phyloP scores from a whole-genome alignment of 2,329 filamentous ascomycete genomes.

The Aspergillus felis region DNA sequence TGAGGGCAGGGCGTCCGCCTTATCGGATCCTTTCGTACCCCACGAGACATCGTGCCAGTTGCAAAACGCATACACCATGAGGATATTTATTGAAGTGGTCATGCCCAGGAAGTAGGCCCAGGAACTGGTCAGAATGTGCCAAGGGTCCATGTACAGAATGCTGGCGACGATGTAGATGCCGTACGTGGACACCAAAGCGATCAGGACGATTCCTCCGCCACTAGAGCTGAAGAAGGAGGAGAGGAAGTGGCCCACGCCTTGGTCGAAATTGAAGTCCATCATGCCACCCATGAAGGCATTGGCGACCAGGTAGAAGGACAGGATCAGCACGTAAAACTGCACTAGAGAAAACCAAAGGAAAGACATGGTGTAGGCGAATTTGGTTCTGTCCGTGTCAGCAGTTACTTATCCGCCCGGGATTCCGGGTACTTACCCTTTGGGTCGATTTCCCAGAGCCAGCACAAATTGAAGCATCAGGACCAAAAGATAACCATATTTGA shows the following conservation, averaged over 20 bases:
- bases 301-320: slow-evolving; percentile 83
- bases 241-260: slow-evolving; percentile 64
- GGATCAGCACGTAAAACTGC: slow-evolving; percentile 82
- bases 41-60: slow-evolving; percentile 99
- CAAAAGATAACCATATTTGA: slow-evolving; percentile 88
- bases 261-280: slow-evolving; percentile 61
- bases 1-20: slow-evolving; percentile 86
- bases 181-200: slow-evolving; percentile 89
- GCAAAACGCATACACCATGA: slow-evolving; percentile 99
- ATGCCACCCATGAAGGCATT: slow-evolving; percentile 66
- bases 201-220: slow-evolving; percentile 85
- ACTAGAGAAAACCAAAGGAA: slow-evolving; percentile 84
- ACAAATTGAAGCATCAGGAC: slow-evolving; percentile 96
- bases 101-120: slow-evolving; percentile 86
- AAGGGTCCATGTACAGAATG: slow-evolving; percentile 96
- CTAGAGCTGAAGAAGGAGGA: slow-evolving; percentile 75
- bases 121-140: slow-evolving; percentile 99
- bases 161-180: slow-evolving; percentile 96
- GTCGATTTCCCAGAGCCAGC: slow-evolving; percentile 89
- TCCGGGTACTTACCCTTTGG: slow-evolving; percentile 64
- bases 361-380: slow-evolving; percentile 85
- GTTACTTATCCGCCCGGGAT: not conserved
- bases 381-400: slow-evolving; percentile 40
- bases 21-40: slow-evolving; percentile 99
- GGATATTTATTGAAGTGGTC: slow-evolving; percentile 98